These are phyloP conservation scores for Poa pratensis DNA, from an alignment of 176 grass and related monocot genomes.

Conservation along the genomic window DNA sequence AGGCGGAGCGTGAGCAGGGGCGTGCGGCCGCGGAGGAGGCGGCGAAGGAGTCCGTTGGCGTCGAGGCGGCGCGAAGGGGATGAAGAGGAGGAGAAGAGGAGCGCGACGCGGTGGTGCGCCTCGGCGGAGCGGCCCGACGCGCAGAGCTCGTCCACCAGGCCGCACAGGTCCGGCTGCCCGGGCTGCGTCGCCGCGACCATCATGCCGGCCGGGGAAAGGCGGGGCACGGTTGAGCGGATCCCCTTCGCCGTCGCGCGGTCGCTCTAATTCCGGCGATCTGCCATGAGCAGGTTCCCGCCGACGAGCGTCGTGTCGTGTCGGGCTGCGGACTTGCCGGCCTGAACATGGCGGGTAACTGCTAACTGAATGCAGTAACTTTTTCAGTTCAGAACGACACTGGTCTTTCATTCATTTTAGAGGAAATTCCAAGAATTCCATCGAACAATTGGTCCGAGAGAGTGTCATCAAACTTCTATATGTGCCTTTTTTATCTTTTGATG, in stretches of 20 bases:
- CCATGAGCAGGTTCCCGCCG: neutral
- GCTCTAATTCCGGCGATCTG: neutral
- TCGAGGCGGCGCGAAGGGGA: conserved; percentile 41
- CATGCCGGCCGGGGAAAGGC: neutral
- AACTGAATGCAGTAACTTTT: neutral
- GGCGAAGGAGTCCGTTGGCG: conserved; percentile 48
- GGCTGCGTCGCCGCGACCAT: neutral
- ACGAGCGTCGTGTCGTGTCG: neutral
- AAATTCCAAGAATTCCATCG: too few species aligned
- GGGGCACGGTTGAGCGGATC: neutral
- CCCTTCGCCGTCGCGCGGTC: neutral
- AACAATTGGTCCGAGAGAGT: too few species aligned
- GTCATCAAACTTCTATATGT: too few species aligned
- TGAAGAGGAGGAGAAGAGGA: conserved; percentile 53
- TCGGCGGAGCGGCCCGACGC: conserved; percentile 61
- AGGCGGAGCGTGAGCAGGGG: conserved; percentile 70
- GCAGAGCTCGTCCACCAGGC: conserved; percentile 60
- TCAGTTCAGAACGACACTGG: neutral
- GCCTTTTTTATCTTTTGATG: too few species aligned
- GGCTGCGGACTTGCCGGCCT: neutral
- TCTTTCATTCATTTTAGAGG: too few species aligned
- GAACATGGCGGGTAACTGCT: neutral
- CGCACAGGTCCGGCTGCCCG: conserved; percentile 27
- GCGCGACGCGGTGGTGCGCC: conserved; percentile 73
- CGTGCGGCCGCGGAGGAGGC: conserved; percentile 56